Base-by-base conservation (phyloP, 2,329 filamentous ascomycete species). In the Colletotrichum sp. region DNA sequence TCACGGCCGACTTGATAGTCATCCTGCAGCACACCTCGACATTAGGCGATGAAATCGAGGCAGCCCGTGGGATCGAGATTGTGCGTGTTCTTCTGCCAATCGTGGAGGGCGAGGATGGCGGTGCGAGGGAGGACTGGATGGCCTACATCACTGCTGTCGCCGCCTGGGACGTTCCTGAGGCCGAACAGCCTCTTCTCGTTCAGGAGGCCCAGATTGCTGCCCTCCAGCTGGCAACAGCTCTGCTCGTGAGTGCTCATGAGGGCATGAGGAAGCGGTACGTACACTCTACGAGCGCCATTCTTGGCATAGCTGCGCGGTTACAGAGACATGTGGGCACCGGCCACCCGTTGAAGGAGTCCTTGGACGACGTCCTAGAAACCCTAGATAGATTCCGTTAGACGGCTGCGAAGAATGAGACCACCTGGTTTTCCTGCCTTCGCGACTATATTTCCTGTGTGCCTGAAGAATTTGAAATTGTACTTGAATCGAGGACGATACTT, bases 81-180 rank as follows among this genome's bases (percentile, higher is more conserved):
- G 87, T 92, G 13, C 87, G 90, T 2, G 83, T 92, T 3, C 83
- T 94, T 7, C 84, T 92, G 16, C 85, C 87, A 3, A 81, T 92
- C 8, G 85, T 87, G 3, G 90, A 92, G 79, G 82, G 84, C 39
- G 87, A 89, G 78, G 80, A 81, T 1, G 82, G 83, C 0, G 86
- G 85, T 18, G 86, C 87, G 10, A 83, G 85, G 8, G 90, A 92
- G 78, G 86, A 87, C 3, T 93, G 92, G 91, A 90, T 93, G 87
- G 85, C 87, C 39, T 77, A 90, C 9, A 86, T 93, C 39, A 91
- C 88, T 3, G 81, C 82, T 1, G 86, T 90, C 2, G 88, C 91
- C 3, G 88, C 87, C 6, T 89, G 88, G 87, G 80, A 87, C 59
- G 80, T 86, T 1, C 83, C 88, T 13, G 80, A 84, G 72, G 76